Percentiles rank a stretch among this genome's conserved stretches.
Conservation (phyloP, 164 flowering plant genomes). For the Kingdonia uniflora region DNA sequence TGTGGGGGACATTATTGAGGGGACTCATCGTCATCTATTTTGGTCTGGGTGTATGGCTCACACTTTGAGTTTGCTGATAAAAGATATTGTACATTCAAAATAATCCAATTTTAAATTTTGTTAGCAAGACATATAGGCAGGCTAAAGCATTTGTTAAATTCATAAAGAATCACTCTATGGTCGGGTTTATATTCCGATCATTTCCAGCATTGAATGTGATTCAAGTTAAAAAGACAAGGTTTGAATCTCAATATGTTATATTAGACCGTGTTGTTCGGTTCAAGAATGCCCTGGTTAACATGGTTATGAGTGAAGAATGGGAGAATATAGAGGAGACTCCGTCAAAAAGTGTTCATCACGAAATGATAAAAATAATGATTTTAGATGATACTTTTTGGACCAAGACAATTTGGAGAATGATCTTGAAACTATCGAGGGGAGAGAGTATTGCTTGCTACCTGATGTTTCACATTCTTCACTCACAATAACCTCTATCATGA, state of each 20-base stretch:
- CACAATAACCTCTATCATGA: too few relatives aligned
- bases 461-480: too few relatives aligned
- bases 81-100: constrained; percentile 14
- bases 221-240: constrained; percentile 13
- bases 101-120: constrained; percentile 9
- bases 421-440: too few relatives aligned
- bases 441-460: too few relatives aligned
- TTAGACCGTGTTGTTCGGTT: constrained; percentile 5
- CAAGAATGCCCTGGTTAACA: constrained; percentile 11
- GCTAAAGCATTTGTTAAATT: constrained; percentile 15
- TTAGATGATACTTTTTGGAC: constrained; percentile 15
- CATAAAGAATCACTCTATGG: constrained; percentile 10
- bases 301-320: constrained; percentile 8
- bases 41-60: constrained; percentile 27
- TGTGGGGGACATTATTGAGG: constrained; percentile 15
- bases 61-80: constrained; percentile 17
- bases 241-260: constrained; percentile 15
- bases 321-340: constrained; percentile 1
- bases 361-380: constrained; percentile 3
- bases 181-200: constrained; percentile 9
- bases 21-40: constrained; percentile 19
- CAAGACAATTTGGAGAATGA: constrained; percentile 13
- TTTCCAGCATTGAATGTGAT: constrained; percentile 7
- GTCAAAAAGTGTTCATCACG: constrained; percentile 5
- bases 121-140: constrained; percentile 11